Conservation (phyloP, 2,329 filamentous ascomycete genomes). For the Alternaria gansuensis region DNA sequence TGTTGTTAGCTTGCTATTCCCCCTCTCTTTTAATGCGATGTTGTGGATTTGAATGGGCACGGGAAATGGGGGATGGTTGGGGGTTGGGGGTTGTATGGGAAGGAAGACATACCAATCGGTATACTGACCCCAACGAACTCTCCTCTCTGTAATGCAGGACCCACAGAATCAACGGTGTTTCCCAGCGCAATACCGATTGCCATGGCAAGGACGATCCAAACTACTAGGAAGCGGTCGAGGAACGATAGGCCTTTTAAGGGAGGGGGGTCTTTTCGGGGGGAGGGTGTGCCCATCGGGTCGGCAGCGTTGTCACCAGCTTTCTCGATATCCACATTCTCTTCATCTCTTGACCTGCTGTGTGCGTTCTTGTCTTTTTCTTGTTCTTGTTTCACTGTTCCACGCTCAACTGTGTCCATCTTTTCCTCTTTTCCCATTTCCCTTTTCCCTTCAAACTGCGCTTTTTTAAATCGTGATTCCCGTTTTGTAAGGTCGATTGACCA, state of each 20-base stretch:
- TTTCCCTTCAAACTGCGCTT: background rate
- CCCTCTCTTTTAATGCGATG: too few species aligned
- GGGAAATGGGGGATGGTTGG: too few species aligned
- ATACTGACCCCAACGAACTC: conserved; percentile 75
- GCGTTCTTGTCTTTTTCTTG: conserved; percentile 6
- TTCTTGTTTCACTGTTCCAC: conserved; percentile 15
- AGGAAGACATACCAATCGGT: conserved; percentile 65
- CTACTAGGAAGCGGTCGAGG: conserved; percentile 57
- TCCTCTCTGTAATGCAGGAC: conserved; percentile 71
- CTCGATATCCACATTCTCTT: conserved; percentile 20
- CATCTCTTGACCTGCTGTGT: background rate
- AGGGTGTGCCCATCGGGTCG: background rate
- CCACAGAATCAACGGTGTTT: conserved; percentile 74
- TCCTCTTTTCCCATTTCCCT: background rate
- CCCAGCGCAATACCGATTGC: conserved; percentile 76
- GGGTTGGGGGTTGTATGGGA: too few species aligned
- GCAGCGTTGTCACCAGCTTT: conserved; percentile 5
- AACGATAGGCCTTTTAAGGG: conserved; percentile 55
- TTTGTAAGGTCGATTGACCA: too few species aligned
- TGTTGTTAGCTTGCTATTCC: background rate
- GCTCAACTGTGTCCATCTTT: conserved; percentile 32
- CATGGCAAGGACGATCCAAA: conserved; percentile 82
- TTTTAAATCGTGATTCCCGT: too few species aligned
- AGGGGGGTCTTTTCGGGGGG: conserved; percentile 20
- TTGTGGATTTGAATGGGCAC: too few species aligned